Evolutionary conservation across 331 rosid species (phyloP).

Genomic region (Cucumis variabilis): DNA sequence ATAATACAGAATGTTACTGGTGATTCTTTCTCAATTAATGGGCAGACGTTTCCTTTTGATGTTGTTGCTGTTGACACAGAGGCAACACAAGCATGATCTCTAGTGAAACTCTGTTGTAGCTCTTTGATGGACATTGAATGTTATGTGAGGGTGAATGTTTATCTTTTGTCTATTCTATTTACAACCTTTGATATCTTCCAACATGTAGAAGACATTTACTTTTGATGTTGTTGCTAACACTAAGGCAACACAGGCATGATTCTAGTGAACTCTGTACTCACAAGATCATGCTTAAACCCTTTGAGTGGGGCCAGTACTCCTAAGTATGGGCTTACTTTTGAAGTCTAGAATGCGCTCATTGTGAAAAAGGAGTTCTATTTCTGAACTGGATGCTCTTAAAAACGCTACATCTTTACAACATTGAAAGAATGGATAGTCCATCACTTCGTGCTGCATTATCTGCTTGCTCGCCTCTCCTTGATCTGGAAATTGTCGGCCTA

Average conservation of each 20-base stretch:
- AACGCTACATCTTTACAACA: constrained; percentile 86
- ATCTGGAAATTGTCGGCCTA: constrained; percentile 98
- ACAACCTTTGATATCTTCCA: constrained; percentile 69
- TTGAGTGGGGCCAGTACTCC: constrained; percentile 73
- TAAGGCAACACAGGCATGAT: too few relatives aligned
- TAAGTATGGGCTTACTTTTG: constrained; percentile 62
- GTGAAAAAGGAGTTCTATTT: background rate
- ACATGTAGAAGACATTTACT: constrained; percentile 62
- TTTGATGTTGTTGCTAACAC: too few relatives aligned
- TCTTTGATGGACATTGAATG: too few relatives aligned
- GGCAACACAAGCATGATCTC: too few relatives aligned
- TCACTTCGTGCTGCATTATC: constrained; percentile 81
- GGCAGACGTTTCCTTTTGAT: too few relatives aligned
- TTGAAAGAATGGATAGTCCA: constrained; percentile 87
- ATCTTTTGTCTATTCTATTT: too few relatives aligned
- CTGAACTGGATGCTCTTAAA: constrained; percentile 67
- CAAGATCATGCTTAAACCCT: constrained; percentile 94
- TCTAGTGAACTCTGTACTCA: constrained; percentile 46
- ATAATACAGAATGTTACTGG: constrained; percentile 74
- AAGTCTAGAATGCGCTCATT: constrained; percentile 35
- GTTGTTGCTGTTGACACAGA: too few relatives aligned
- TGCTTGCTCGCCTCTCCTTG: constrained; percentile 76
- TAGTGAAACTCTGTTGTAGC: too few relatives aligned
- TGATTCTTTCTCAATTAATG: constrained; percentile 62
- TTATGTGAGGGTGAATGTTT: too few relatives aligned